Base-by-base conservation (phyloP, 208 protist species). In the Crithidia acanthocephali region DNA sequence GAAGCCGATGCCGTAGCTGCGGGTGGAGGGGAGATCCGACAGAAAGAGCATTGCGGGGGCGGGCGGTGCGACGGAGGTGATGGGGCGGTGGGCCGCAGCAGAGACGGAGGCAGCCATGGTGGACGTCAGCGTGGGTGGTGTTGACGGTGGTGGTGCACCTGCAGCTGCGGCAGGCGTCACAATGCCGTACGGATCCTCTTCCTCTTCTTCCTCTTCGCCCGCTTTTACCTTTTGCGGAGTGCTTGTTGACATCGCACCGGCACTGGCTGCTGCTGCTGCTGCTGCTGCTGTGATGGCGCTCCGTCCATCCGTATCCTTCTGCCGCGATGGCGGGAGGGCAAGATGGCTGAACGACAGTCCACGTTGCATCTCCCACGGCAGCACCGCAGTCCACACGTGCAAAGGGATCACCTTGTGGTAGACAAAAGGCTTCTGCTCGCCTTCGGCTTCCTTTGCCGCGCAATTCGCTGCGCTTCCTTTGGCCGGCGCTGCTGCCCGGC, bases 301-400 rank as follows among this genome's bases (percentile, higher is more conserved):
- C 45, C 20, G 45, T n/a, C 16, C 23, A 18, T n/a, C 40, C 37
- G 23, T 33, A 2, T 30, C 42, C 9, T 33, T 16, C 42, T 32
- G 6, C 2, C 51, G 27, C 0, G 11, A 4, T 2, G 59, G 37
- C n/a, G 81, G 76, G 23, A 88, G 74, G 18, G 50, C 32, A 50
- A 92, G 61, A 20, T 62, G 51, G 68, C 80, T 90, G 62, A 79
- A 74, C 16, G 91, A 96, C 20, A 96, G 85, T 13, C 91, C 91
- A 6, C 88, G 84, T 67, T 94, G 88, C 77, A 93, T 84, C 71
- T 96, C 88, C 88, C 91, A 96, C 13, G 91, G 91, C 63, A 96
- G 80, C 65, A 96, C 74, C 20, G 91, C 79, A 11, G 91, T 88
- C 86, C 88, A 96, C 55, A 96, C 71, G 16, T 67, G 71, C 68